Base-by-base conservation (phyloP, 345 rosid species). In the Citrus maxima region DNA sequence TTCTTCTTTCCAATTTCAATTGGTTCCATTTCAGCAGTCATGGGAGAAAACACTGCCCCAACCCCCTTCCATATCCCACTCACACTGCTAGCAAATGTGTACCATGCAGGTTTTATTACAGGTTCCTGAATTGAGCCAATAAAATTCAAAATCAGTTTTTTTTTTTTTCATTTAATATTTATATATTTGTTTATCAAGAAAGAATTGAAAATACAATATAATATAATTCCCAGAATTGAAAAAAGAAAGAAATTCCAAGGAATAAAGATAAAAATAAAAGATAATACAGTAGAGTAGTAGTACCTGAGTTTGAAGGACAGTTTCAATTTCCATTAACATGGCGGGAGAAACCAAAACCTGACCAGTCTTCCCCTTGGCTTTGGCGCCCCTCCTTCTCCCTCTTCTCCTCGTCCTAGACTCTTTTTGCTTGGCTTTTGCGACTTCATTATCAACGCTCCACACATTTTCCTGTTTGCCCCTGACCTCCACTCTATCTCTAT, bases 1-100 rank as follows among this genome's bases (percentile, higher is more conserved):
- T 88, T 82, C 85, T 84, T 90, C 70, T 69, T 88, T 85, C 98
- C 97, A 16, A 90, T 74, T 24, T 92, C 98, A 74, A 95, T 78
- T 1, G 98, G 99, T 69, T 95, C 99, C 95, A 95, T 92, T 83
- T 95, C 91, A 34, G 90, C 96, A 46, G 93, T 93, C 37, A 87
- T 89, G 7, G 98, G 93, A 4, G 98, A 95, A 79, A 93, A 93
- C 24, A 90, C 94, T 22, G 98, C 99, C 79, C 98, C 98, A 37
- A 91, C 95, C 10, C 97, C 98, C 79, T 95, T 92, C 99, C 99
- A 95, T 84, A 91, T 89, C 84, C 98, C 99, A 81, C 96, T 90
- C 10, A 95, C 91, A 84, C 98, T 95, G 78, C 97, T 95, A 28
- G 92, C 85, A 87, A 93, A 95, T 66, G 99, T 95, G 76, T 84